phyloP scores from a whole-genome alignment of 2,329 filamentous ascomycete genomes.

The Aspergillus neotritici region DNA sequence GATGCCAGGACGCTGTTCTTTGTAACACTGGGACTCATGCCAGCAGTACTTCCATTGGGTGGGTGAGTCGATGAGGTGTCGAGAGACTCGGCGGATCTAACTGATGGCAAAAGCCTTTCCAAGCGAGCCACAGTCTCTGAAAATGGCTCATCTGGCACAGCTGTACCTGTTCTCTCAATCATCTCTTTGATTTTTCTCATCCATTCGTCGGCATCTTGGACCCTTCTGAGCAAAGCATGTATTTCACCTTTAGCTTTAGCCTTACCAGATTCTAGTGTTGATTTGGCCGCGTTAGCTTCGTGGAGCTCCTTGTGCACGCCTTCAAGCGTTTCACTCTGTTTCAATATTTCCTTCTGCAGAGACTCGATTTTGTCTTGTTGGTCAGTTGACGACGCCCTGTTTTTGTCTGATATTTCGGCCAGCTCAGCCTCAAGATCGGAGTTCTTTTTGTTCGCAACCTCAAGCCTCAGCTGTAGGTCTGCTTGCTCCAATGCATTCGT shows the following conservation, averaged over 20 bases:
- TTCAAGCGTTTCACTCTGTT: constrained; percentile 28
- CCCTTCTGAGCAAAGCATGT: constrained; percentile 17
- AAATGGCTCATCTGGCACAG: constrained; percentile 13
- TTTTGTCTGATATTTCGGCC: constrained; percentile 4
- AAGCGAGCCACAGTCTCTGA: constrained; percentile 16
- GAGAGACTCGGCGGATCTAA: neutral
- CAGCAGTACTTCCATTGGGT: neutral
- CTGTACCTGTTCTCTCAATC: constrained; percentile 13
- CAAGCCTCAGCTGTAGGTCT: constrained; percentile 15
- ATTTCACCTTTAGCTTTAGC: constrained; percentile 21
- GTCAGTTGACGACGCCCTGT: constrained; percentile 2
- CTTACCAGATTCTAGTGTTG: constrained; percentile 16
- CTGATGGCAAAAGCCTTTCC: constrained; percentile 12
- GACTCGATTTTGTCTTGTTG: constrained; percentile 11
- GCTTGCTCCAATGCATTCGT: constrained; percentile 13
- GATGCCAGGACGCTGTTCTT: neutral
- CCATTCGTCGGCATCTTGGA: constrained; percentile 23
- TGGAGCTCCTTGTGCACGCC: constrained; percentile 9
- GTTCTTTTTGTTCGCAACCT: constrained; percentile 17
- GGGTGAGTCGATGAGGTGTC: neutral
- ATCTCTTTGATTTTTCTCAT: constrained; percentile 17
- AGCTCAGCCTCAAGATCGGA: constrained; percentile 17
- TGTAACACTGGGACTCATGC: neutral
- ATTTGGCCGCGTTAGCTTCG: constrained; percentile 9
- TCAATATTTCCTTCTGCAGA: constrained; percentile 10